Percentiles rank a stretch among this genome's conserved stretches.
Evolutionary conservation across 2,329 filamentous ascomycete species (phyloP).

Genomic region (Stagonosporopsis chrysanthemi): DNA sequence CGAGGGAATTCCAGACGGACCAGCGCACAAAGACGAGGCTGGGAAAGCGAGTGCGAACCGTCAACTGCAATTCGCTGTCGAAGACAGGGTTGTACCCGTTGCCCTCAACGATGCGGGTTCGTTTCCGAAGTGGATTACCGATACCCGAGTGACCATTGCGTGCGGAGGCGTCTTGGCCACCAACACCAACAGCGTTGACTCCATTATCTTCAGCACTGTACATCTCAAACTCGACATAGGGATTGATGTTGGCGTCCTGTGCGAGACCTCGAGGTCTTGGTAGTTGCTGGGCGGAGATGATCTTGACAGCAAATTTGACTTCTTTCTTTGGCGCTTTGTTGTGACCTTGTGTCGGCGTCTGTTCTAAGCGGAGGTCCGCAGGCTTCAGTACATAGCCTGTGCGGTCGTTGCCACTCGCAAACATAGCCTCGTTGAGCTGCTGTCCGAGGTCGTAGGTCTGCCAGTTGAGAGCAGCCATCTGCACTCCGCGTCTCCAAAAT

Average conservation of each 20-base stretch:
- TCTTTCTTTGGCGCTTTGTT: conserved; percentile 78
- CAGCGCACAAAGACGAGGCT: conserved; percentile 93
- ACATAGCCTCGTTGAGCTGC: conserved; percentile 98
- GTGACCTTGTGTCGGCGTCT: conserved; percentile 55
- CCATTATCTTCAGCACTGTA: conserved; percentile 93
- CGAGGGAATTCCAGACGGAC: conserved; percentile 85
- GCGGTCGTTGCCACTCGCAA: conserved; percentile 83
- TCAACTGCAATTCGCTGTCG: conserved; percentile 79
- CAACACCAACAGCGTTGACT: conserved; percentile 72
- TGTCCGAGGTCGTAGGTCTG: conserved; percentile 96
- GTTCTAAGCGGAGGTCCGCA: conserved; percentile 71
- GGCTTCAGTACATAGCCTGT: conserved; percentile 96
- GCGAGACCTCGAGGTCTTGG: conserved; percentile 80
- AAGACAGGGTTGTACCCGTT: conserved; percentile 96
- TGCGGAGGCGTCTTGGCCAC: conserved; percentile 69
- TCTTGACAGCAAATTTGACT: conserved; percentile 83
- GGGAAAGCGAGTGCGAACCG: conserved; percentile 90
- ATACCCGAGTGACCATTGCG: conserved; percentile 71
- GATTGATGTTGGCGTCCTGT: conserved; percentile 80
- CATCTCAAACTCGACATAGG: conserved; percentile 94
- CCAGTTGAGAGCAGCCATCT: conserved; percentile 98
- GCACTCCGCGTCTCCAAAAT: conserved; percentile 94
- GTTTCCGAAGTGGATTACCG: conserved; percentile 75
- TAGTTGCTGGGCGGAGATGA: conserved; percentile 94
- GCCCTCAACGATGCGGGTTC: conserved; percentile 80